Percentiles rank a stretch among this genome's conserved stretches.
Conservation (phyloP, 1,139 yeast species). For the Debaryomyces sp. region DNA sequence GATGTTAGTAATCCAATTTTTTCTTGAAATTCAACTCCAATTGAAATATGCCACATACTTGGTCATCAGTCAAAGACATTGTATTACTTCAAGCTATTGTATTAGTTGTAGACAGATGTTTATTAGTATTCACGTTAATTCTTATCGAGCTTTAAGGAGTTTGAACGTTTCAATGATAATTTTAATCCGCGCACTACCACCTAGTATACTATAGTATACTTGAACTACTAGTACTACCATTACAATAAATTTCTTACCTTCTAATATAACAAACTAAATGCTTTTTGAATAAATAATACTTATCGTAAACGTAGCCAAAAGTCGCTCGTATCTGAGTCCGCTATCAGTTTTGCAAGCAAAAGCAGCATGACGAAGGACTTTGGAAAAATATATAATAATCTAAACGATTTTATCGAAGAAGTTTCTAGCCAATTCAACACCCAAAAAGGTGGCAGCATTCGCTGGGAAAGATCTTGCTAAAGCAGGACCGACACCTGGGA, state of each 20-base stretch:
- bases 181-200: constrained; percentile 6
- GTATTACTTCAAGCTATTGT: constrained; percentile 9
- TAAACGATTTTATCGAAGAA: constrained; percentile 50
- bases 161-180: background rate
- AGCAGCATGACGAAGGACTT: background rate
- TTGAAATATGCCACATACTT: constrained; percentile 34
- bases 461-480: constrained; percentile 95
- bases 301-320: background rate
- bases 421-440: constrained; percentile 86
- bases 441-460: constrained; percentile 95
- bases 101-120: background rate
- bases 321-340: background rate
- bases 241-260: too few species aligned
- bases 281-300: background rate
- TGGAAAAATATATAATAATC: background rate
- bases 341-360: background rate
- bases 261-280: background rate
- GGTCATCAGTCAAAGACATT: constrained; percentile 52
- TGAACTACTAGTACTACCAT: background rate
- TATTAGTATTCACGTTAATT: background rate
- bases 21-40: background rate
- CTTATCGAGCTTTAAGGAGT: constrained; percentile 6
- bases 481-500: constrained; percentile 98
- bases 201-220: too few species aligned
- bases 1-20: constrained; percentile 6